phyloP scores from a whole-genome alignment of 768 basidiomycete species.

The Psilocybe cyanescens region DNA sequence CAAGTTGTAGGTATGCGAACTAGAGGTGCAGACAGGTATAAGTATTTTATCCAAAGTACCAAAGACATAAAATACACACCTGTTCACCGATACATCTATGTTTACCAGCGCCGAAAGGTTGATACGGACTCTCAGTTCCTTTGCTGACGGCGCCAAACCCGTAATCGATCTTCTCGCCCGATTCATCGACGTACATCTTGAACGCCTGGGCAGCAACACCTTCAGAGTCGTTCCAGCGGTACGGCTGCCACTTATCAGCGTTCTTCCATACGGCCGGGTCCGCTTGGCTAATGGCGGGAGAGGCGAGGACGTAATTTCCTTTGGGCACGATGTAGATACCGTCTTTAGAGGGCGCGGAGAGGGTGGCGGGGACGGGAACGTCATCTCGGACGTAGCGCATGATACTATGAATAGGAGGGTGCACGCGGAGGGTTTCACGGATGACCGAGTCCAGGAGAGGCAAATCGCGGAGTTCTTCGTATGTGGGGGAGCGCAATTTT shows the following conservation, averaged over 20 bases:
- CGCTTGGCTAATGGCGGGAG: slow-evolving; percentile 84
- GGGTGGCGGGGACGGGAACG: slow-evolving; percentile 78
- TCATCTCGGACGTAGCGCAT: slow-evolving; percentile 91
- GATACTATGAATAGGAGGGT: slow-evolving; percentile 96
- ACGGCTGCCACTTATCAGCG: slow-evolving; percentile 73
- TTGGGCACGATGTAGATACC: slow-evolving; percentile 84
- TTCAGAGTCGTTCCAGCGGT: slow-evolving; percentile 84
- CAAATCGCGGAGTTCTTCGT: slow-evolving; percentile 83
- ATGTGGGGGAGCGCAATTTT: slow-evolving; percentile 76
- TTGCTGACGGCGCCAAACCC: slow-evolving; percentile 96
- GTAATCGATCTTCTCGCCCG: slow-evolving; percentile 92
- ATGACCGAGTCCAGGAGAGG: slow-evolving; percentile 88
- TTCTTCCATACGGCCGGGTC: slow-evolving; percentile 86
- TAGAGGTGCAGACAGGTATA: slow-evolving; percentile 27
- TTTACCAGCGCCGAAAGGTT: slow-evolving; percentile 96
- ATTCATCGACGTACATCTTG: slow-evolving; percentile 72
- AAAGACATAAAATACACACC: slow-evolving; percentile 37
- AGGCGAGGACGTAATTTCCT: slow-evolving; percentile 89
- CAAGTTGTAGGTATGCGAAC: slow-evolving; percentile 96
- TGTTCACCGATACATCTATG: slow-evolving; percentile 96
- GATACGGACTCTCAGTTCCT: slow-evolving; percentile 94
- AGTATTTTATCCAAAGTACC: slow-evolving; percentile 4
- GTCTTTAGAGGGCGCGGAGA: slow-evolving; percentile 79
- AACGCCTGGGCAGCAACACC: slow-evolving; percentile 83
- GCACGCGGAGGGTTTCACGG: slow-evolving; percentile 90